Conservation (phyloP, 1,284 basidiomycete species). For the Flammula alnicola region DNA sequence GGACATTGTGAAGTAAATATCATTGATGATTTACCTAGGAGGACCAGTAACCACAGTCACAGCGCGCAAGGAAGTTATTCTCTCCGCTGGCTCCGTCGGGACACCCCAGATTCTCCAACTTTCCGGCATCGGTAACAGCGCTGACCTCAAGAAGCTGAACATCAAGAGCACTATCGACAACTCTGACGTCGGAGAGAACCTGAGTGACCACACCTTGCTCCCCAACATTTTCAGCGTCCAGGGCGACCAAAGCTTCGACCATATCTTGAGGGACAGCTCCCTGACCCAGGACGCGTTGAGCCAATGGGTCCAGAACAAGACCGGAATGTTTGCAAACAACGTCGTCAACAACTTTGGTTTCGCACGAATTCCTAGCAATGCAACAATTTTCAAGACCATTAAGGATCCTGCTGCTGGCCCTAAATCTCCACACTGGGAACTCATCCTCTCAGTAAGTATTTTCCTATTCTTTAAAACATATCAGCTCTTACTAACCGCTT, state of each 20-base stretch:
- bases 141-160: conserved; percentile 15
- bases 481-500: neutral
- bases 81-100: conserved; percentile 27
- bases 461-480: neutral
- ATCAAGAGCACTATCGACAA: conserved; percentile 20
- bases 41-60: conserved; percentile 5
- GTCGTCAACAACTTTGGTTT: conserved; percentile 34
- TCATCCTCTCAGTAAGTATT: conserved; percentile 29
- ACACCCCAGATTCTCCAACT: conserved; percentile 27
- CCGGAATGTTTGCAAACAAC: conserved; percentile 31
- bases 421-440: conserved; percentile 32
- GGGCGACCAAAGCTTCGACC: conserved; percentile 48
- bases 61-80: conserved; percentile 29
- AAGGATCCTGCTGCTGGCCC: conserved; percentile 34
- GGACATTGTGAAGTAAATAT: no score
- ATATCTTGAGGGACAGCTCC: conserved; percentile 30
- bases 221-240: no score
- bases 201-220: no score
- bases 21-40: no score
- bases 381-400: conserved; percentile 12
- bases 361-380: conserved; percentile 31
- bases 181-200: conserved; percentile 39
- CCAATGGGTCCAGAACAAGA: conserved; percentile 25
- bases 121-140: conserved; percentile 28
- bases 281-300: conserved; percentile 20